Base-by-base conservation (phyloP, 345 rosid genomes). In the Corchorus olitorius region DNA sequence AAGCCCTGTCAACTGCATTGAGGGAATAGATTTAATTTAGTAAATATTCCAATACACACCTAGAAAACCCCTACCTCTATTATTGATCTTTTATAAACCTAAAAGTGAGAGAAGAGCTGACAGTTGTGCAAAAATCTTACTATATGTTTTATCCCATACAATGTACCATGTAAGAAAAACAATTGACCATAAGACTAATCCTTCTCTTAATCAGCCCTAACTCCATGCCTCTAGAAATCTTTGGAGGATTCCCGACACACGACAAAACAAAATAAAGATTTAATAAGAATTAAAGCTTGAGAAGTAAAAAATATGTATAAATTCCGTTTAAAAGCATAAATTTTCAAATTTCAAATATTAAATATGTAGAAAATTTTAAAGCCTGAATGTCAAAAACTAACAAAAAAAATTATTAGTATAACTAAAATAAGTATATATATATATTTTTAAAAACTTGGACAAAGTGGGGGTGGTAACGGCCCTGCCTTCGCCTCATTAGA, bases 1-100 rank as follows among this genome's bases (percentile, higher is more conserved):
- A 77, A 95, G 93, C 75, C 87, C 91, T 17, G 90, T 73, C 86
- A 93, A 83, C 99, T 95, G 89, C 85, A 87, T 70, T 13, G 33
- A 81, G 43, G 35, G 72, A 69, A 27, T 75, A 33, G 45, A 27
- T 27, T 27, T 27, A 39, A 66, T 76, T 12, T 54, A 45, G 49
- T 63, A 53, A 74, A 27, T 27, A 73, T 45, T 45, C 11, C 20
- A 56, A 59, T 33, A 46, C 8, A 9, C 55, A 17, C 48, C 2
- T 70, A 17, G 17, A 70, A 54, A 70, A 53, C 16, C 33, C 11
- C 16, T 70, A 16, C 17, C 17, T 10, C 61, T 53, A 35, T 34
- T 52, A 34, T 35, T 33, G 45, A 33, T 50, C 73, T 50, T 69
- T 69, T 33, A 69, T 52, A 68, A 48, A 49, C 58, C 49, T 50